Conservation (phyloP, 495 filamentous ascomycete genomes). For the Penicillium ochrochloron region DNA sequence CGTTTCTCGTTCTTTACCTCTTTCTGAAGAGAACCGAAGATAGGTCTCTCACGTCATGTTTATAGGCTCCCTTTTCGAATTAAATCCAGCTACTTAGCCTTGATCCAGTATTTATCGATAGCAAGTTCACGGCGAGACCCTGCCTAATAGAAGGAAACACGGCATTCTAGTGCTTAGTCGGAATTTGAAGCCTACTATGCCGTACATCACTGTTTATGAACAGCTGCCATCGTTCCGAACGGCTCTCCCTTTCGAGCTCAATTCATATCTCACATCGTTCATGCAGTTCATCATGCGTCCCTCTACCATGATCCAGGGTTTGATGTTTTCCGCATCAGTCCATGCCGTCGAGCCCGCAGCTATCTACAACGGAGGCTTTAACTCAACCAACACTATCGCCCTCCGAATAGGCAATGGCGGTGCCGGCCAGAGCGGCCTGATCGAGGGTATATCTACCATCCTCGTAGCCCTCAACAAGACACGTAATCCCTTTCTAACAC, state of each 20-base stretch:
- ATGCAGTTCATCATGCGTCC: background rate
- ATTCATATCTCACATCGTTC: background rate
- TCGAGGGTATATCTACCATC: conserved; percentile 26
- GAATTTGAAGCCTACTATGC: background rate
- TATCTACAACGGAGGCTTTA: conserved; percentile 33
- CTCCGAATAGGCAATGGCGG: conserved; percentile 46
- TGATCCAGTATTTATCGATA: background rate
- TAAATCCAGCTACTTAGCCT: background rate
- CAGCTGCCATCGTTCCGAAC: background rate
- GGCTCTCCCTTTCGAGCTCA: background rate
- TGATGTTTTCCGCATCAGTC: conserved; percentile 3
- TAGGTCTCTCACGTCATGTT: background rate
- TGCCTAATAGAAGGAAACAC: background rate
- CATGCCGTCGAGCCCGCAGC: conserved; percentile 25
- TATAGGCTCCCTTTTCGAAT: background rate
- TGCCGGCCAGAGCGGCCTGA: conserved; percentile 44
- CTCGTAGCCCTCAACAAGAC: background rate
- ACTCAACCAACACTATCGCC: conserved; percentile 21
- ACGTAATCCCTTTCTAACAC: background rate
- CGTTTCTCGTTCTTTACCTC: background rate
- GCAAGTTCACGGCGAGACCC: background rate
- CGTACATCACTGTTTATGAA: background rate
- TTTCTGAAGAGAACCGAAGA: background rate
- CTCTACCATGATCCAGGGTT: conserved; percentile 3
- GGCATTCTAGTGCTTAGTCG: background rate